Conservation (phyloP, 345 rosid genomes). For the Lenwebbia sp. region DNA sequence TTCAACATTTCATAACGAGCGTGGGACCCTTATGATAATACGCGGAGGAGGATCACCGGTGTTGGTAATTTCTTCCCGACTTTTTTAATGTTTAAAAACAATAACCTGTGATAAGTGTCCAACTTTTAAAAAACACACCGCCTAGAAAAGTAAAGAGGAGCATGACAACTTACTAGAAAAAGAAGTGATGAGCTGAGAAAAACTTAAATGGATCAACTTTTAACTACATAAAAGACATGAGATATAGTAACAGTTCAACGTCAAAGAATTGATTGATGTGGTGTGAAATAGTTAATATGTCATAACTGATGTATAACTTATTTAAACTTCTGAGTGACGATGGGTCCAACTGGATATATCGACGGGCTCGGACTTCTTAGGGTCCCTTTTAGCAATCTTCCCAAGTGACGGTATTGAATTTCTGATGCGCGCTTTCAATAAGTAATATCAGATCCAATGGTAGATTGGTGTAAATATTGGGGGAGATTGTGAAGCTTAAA, state of each 20-base stretch:
- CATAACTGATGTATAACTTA: neutral
- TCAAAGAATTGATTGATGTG: neutral
- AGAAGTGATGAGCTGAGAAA: neutral
- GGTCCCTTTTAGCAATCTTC: rapidly evolving
- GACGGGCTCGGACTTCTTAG: neutral
- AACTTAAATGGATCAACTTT: neutral
- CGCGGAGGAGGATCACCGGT: neutral
- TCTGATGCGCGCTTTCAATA: rapidly evolving
- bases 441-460: too few relatives aligned
- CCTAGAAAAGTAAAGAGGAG: neutral
- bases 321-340: neutral
- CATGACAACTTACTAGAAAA: neutral
- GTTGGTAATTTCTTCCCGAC: neutral
- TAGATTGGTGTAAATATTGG: too few relatives aligned
- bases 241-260: neutral
- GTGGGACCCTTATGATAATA: neutral
- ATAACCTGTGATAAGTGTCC: neutral
- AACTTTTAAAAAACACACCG: neutral
- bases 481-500: too few relatives aligned
- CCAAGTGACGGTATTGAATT: neutral
- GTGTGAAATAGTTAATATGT: neutral
- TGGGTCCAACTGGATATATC: rapidly evolving
- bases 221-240: neutral
- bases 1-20: neutral
- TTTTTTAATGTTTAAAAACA: neutral